Percentiles rank a stretch among this genome's conserved stretches.
phyloP scores from a whole-genome alignment of 2,329 filamentous ascomycete species.

The Fusarium redolens region DNA sequence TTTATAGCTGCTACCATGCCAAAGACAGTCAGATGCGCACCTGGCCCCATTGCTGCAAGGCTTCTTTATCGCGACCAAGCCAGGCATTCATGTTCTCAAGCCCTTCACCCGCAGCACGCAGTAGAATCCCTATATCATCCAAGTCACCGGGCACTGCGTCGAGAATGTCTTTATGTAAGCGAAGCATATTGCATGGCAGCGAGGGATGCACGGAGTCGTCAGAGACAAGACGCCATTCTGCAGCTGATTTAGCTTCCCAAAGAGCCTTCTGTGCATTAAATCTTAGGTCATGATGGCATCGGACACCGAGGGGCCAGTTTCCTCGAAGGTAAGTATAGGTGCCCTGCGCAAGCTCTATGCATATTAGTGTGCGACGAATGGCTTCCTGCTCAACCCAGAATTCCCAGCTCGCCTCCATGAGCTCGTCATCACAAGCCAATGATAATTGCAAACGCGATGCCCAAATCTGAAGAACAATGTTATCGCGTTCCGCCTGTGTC shows the following conservation, averaged over 20 bases:
- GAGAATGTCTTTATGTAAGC: not conserved
- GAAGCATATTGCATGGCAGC: not conserved
- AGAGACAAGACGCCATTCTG: not conserved
- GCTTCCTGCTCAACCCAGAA: not conserved
- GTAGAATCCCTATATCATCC: not conserved
- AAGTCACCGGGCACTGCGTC: not conserved
- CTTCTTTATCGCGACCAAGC: not conserved
- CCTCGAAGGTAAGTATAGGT: not conserved
- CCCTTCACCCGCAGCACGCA: not conserved
- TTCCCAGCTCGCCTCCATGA: not conserved
- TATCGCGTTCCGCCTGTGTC: not conserved
- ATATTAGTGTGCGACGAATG: not conserved
- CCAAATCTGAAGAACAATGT: not conserved
- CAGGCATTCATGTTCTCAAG: not conserved
- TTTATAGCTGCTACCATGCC: not conserved
- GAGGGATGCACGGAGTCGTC: not conserved
- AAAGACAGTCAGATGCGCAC: not conserved
- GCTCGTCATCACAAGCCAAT: rapidly evolving
- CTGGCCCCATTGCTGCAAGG: not conserved
- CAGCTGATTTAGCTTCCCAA: slow-evolving; percentile 1
- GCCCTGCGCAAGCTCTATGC: not conserved
- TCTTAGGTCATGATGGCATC: not conserved
- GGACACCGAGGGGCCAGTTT: not conserved
- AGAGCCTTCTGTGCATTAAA: not conserved
- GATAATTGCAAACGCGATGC: not conserved